Evolutionary conservation across 257 asterid genomes (phyloP).

Genomic region (Solanum pinnatisectum): DNA sequence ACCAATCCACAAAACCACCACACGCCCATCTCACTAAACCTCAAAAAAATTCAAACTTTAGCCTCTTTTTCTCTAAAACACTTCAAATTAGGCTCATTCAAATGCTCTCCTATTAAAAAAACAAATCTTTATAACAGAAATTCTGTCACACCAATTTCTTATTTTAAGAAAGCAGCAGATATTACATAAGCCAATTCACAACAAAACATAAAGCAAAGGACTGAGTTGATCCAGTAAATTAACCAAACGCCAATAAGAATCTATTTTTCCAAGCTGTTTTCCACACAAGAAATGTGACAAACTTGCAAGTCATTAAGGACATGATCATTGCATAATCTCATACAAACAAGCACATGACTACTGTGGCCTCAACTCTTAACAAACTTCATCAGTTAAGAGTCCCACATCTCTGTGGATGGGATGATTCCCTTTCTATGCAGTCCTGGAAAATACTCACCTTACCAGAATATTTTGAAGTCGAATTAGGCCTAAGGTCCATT

Average conservation of each 20-base stretch:
- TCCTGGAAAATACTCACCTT: neutral
- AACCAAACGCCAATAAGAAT: neutral
- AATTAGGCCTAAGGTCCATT: neutral
- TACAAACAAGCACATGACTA: neutral
- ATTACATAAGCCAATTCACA: neutral
- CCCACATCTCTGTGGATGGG: neutral
- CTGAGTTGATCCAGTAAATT: neutral
- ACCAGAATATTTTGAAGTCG: neutral
- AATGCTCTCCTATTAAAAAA: neutral
- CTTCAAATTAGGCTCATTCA: neutral
- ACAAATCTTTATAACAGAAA: neutral
- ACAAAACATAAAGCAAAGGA: neutral
- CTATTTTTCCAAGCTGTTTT: neutral
- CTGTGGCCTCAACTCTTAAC: neutral
- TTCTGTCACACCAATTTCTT: neutral
- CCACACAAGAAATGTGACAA: neutral
- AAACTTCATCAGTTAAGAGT: neutral
- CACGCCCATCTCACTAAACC: conserved; percentile 24
- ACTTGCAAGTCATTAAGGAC: neutral
- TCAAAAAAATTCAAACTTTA: neutral
- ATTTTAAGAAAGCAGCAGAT: neutral
- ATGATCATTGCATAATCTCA: neutral
- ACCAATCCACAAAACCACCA: conserved; percentile 31
- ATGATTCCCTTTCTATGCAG: neutral
- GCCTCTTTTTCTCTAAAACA: neutral